Conservation (phyloP, 1,139 yeast species). For the Debaryomyces udenii region DNA sequence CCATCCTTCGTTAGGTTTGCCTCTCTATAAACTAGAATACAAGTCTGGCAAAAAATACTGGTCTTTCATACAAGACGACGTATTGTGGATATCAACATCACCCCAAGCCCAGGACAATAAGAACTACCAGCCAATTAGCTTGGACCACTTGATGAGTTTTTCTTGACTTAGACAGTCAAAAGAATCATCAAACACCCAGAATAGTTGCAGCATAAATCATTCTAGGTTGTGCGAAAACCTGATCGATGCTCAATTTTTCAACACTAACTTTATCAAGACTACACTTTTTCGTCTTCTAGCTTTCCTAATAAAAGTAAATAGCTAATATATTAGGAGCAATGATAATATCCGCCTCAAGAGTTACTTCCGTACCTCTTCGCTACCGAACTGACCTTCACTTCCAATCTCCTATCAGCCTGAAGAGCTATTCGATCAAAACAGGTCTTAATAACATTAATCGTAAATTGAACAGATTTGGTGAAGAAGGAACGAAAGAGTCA, state of each 20-base stretch:
- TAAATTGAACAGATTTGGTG: constrained; percentile 33
- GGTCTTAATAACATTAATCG: constrained; percentile 24
- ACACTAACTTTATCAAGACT: not conserved
- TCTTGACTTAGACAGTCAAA: too few species aligned
- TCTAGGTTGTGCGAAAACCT: constrained; percentile 8
- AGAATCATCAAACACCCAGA: too few species aligned
- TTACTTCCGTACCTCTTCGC: not conserved
- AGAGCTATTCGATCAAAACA: constrained; percentile 8
- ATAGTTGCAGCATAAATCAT: too few species aligned
- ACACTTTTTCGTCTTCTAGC: not conserved
- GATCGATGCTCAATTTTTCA: constrained; percentile 6
- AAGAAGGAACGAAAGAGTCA: constrained; percentile 38
- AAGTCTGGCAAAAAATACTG: constrained; percentile 14
- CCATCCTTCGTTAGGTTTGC: constrained; percentile 28
- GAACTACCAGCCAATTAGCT: constrained; percentile 26
- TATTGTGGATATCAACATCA: constrained; percentile 28
- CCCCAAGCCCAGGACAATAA: constrained; percentile 11
- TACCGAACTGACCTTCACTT: not conserved
- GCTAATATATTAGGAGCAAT: not conserved
- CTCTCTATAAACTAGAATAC: constrained; percentile 23
- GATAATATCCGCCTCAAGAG: not conserved
- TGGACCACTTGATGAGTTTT: constrained; percentile 22
- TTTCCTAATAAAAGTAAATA: too few species aligned
- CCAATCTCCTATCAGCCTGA: not conserved
- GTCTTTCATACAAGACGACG: constrained; percentile 38